Base-by-base conservation (phyloP, 768 basidiomycete genomes). In the Terana coerulea region DNA sequence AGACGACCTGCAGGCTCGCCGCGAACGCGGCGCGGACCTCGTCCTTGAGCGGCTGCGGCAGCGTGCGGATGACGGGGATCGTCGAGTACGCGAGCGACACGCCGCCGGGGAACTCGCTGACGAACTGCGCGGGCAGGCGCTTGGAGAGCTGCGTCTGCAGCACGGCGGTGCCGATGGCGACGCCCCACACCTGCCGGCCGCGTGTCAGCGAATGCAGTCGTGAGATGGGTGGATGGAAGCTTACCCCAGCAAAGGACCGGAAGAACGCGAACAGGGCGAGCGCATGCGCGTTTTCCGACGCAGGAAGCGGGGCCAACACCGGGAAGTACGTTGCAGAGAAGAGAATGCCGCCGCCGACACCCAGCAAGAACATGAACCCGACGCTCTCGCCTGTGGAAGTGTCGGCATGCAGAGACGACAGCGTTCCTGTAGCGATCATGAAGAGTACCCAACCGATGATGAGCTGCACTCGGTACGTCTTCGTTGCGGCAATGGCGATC, bases 401-500 rank as follows among this genome's bases (percentile, higher is more conserved):
- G 49, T 67, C 61, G n/a, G 56, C 57, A 5, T 56, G 51, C 6
- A 69, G 44, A 14, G 61, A 52, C 8, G 57, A 63, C 19, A 72
- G 29, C 0, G 72, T 51, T 0, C 72, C 76, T 19, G 69, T 51
- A 0, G 74, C 76, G 24, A 75, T 46, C 15, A 69, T 54, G 12
- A 60, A 44, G 12, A 75, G 8, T 0, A 49, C 34, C 74, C 75
- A 78, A 3, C 69, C 74, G 5, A 69, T 0, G 22, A 50, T 53
- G 44, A 65, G 68, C 25, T 55, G 48, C 3, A 63, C 60, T 5
- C 54, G 47, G 54, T 70, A 72, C 41, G 55, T 58, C 15, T 61
- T 55, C 5, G 57, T 42, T 6, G 59, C 40, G 12, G 59, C 54
- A 17, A 69, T 57, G 0, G 54, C 47, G 12, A 62, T 28, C 3